A percentile compares a stretch with the other conserved stretches of the same genome.
Conservation (phyloP, 2,329 filamentous ascomycete species). For the Colletotrichum zoysiae region DNA sequence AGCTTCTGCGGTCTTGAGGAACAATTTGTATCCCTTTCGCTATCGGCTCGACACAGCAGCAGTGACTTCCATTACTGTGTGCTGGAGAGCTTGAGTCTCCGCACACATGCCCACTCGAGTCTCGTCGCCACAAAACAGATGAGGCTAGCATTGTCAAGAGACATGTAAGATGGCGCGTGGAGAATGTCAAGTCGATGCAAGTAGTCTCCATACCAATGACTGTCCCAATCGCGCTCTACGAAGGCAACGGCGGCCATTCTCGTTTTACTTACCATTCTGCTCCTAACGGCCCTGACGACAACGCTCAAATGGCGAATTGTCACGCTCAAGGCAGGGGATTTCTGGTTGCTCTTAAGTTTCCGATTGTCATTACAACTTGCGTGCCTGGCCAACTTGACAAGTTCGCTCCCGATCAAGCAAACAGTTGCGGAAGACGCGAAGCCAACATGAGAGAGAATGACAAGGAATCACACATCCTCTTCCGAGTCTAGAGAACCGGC, state of each 20-base stretch:
- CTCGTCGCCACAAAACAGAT: too few relatives aligned
- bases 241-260: too few relatives aligned
- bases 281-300: slow-evolving; percentile 9
- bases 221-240: too few relatives aligned
- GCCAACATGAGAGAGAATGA: background rate
- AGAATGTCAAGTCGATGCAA: too few relatives aligned
- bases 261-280: too few relatives aligned
- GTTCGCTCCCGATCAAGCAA: background rate
- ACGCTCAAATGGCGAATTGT: slow-evolving; percentile 11
- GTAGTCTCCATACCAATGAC: too few relatives aligned
- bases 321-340: slow-evolving; percentile 5
- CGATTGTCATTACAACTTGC: slow-evolving; percentile 16
- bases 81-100: background rate
- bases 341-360: slow-evolving; percentile 20
- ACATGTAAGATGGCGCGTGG: too few relatives aligned
- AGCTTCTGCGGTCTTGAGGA: background rate
- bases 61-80: background rate
- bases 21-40: background rate
- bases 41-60: background rate
- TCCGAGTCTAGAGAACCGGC: background rate
- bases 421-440: background rate
- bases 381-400: slow-evolving; percentile 3
- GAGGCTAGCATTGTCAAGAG: too few relatives aligned
- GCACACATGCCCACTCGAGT: too few relatives aligned
- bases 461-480: background rate